A percentile compares a stretch with the other conserved stretches of the same genome.
Conservation (phyloP, 176 grass and related monocot species). For the Eragrostis nindensis region DNA sequence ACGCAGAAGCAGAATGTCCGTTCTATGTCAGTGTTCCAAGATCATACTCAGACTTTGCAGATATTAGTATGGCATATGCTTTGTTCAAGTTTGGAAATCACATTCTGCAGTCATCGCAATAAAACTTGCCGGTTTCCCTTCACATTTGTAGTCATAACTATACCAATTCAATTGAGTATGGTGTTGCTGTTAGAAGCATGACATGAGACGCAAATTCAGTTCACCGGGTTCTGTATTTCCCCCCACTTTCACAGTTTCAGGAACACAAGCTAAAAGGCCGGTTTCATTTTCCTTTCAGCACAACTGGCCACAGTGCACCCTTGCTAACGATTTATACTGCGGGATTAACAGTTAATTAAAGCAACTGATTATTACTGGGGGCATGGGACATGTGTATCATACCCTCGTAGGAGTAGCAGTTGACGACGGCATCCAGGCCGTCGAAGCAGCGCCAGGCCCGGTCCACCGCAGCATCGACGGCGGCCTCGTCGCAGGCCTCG, state of each 20-base stretch:
- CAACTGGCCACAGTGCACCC: neutral
- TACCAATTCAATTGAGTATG: no score
- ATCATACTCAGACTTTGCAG: neutral
- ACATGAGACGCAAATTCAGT: neutral
- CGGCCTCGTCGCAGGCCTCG: slow-evolving; percentile 56
- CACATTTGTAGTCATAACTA: no score
- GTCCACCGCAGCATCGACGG: slow-evolving; percentile 60
- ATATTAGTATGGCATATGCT: neutral
- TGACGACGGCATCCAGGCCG: slow-evolving; percentile 71
- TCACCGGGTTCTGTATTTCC: neutral
- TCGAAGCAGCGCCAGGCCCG: slow-evolving; percentile 61
- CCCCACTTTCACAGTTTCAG: neutral
- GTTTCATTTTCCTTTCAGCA: neutral
- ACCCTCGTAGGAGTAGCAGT: slow-evolving; percentile 82
- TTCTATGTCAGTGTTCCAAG: neutral
- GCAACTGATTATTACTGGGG: neutral
- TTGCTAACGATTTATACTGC: neutral
- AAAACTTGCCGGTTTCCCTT: no score
- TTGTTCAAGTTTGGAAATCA: neutral
- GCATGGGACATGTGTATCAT: neutral
- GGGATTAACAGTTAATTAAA: neutral
- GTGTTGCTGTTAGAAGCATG: neutral
- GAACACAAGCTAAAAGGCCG: neutral
- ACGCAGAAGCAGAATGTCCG: neutral
- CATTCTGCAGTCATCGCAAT: no score